These are phyloP conservation scores for Lumnitzera racemosa DNA, from an alignment of 345 rosid species.

Conservation along the genomic window DNA sequence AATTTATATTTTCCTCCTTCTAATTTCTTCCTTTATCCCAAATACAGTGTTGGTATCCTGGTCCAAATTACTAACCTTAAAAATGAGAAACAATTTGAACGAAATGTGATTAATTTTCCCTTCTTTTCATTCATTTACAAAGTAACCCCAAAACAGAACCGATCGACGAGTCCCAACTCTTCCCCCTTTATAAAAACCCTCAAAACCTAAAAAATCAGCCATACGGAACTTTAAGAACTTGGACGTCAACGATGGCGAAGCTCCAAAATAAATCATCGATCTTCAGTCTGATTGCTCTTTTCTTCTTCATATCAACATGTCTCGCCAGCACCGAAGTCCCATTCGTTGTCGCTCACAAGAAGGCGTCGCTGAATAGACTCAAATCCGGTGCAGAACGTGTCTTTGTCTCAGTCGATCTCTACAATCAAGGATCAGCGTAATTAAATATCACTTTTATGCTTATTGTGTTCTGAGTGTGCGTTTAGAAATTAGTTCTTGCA, in stretches of 20 bases:
- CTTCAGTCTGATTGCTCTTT: conserved; percentile 28
- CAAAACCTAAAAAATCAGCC: neutral
- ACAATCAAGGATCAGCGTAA: conserved; percentile 91
- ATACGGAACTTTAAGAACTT: neutral
- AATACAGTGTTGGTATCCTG: too few relatives aligned
- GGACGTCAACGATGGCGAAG: conserved; percentile 25
- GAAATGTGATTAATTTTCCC: too few relatives aligned
- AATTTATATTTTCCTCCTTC: too few relatives aligned
- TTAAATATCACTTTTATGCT: conserved; percentile 4
- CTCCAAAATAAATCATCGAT: conserved; percentile 20
- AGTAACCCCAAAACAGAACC: too few relatives aligned
- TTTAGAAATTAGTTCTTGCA: too few relatives aligned
- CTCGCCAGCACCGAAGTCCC: conserved; percentile 67
- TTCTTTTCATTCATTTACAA: too few relatives aligned
- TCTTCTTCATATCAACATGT: conserved; percentile 35
- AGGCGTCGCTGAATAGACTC: conserved; percentile 69
- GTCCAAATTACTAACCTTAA: too few relatives aligned
- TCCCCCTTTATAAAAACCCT: too few relatives aligned
- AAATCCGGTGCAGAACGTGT: conserved; percentile 88
- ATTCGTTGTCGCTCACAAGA: conserved; percentile 88
- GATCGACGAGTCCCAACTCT: too few relatives aligned
- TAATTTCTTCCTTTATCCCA: too few relatives aligned
- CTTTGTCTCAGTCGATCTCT: conserved; percentile 72
- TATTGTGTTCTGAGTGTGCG: too few relatives aligned
- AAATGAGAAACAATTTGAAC: too few relatives aligned